Base-by-base conservation (phyloP, 2,329 filamentous ascomycete genomes). In the Pezicula neosporulosa region DNA sequence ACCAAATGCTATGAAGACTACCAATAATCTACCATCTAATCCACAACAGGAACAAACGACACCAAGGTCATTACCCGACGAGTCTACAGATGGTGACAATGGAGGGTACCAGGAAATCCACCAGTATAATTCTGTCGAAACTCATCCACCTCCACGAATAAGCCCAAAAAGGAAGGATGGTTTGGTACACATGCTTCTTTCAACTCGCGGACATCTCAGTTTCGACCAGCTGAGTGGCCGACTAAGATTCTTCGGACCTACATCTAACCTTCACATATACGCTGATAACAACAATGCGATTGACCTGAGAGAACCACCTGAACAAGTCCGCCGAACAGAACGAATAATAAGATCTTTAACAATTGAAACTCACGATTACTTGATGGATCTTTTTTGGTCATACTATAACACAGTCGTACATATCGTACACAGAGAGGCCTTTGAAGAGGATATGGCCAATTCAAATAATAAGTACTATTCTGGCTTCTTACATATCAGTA, bases 201-300 rank as follows among this genome's bases (percentile, higher is more conserved):
- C 73, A 1, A 75, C 75, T 4, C 70, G 73, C 35, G 76, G 75
- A 6, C 77, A 76, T 60, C 66, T 79, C 9, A 74, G 73, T 15
- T 77, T 79, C 50, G 77, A 80, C 53, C 76, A 77, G 53, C 64
- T 77, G 2, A 76, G 71, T 18, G 76, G 76, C 4, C 67, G 73
- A n/a, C 60, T 77, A 6, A 70, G 76, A 21, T 80, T 77, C 64
- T 80, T 78, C 51, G 77, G 77, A 1, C 75, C 76, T 1, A 79
- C 77, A 3, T 77, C 76, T 45, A 80, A 78, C 61, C 75, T 72
- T 51, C 77, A 80, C 48, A 74, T 80, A 2, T 74, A 78, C 53
- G 74, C 74, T 4, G 69, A 70, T 30, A 61, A 69, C 1, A 59
- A 66, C 2, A 66, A 66, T n/a, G 52, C 61, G 0, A 62, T 67